Evolutionary conservation across 2,329 filamentous ascomycete genomes (phyloP).

Genomic region (Neobulgaria alba): DNA sequence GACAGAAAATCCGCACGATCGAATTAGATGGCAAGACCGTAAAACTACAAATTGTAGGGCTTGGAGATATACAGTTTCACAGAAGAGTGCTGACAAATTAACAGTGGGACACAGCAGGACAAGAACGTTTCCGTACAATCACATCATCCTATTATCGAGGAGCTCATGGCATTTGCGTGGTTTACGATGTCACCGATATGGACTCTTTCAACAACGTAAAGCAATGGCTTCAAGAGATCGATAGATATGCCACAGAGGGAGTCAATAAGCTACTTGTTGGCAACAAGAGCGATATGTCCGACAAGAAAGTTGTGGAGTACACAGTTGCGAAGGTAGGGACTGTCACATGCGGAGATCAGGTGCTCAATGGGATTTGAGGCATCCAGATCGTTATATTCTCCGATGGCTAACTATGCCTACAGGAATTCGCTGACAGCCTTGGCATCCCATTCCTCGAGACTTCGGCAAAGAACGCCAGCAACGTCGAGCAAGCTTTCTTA

Average conservation of each 20-base stretch:
- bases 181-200: conserved; percentile 99
- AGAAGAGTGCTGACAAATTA: conserved; percentile 23
- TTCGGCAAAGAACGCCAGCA: conserved; percentile 98
- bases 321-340: conserved; percentile 87
- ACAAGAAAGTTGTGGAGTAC: conserved; percentile 99
- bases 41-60: conserved; percentile 93
- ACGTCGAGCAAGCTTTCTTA: conserved; percentile 98
- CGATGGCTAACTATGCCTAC: conserved; percentile 4
- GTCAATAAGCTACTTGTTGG: conserved; percentile 99
- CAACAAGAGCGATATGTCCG: conserved; percentile 99
- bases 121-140: conserved; percentile 99
- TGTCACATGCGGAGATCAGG: conserved; percentile 21
- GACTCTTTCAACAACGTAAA: conserved; percentile 99
- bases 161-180: conserved; percentile 97
- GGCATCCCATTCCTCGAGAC: conserved; percentile 99
- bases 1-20: conserved; percentile 98
- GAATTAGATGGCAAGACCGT: conserved; percentile 99
- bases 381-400: conserved; percentile 3
- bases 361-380: conserved; percentile 14
- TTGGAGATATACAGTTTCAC: background rate
- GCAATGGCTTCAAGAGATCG: conserved; percentile 99
- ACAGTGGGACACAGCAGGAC: conserved; percentile 97
- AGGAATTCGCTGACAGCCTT: conserved; percentile 98
- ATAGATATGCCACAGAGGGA: conserved; percentile 96
- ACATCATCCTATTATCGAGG: conserved; percentile 99